Percentiles rank a stretch among this genome's conserved stretches.
These are phyloP conservation scores for Trichoderma sp. DNA, from an alignment of 2,329 filamentous ascomycete species.

Conservation along the genomic window DNA sequence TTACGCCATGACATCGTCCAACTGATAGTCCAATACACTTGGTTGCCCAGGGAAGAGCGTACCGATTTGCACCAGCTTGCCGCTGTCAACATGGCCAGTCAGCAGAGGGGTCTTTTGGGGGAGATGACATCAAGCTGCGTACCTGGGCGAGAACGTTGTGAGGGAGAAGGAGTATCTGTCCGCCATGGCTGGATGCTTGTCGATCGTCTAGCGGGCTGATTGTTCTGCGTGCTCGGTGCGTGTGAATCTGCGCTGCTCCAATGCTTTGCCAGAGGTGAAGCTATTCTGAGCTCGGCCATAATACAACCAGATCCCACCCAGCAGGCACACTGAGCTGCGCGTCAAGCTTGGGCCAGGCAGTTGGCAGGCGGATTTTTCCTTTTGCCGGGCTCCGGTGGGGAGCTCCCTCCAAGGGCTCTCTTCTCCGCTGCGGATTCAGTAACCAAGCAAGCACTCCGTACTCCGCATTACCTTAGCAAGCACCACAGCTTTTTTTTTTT, in stretches of 20 bases:
- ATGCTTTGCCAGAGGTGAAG: slow-evolving; percentile 25
- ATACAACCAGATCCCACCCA: slow-evolving; percentile 22
- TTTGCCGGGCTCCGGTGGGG: slow-evolving; percentile 27
- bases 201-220: background rate
- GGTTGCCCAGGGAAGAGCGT: slow-evolving; percentile 22
- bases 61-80: slow-evolving; percentile 98
- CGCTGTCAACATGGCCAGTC: slow-evolving; percentile 55
- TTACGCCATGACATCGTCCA: background rate
- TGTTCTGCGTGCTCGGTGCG: slow-evolving; percentile 18
- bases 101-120: slow-evolving; percentile 23
- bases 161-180: slow-evolving; percentile 99
- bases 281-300: slow-evolving; percentile 32
- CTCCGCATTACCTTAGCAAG: background rate
- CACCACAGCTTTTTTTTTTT: slow-evolving; percentile 3
- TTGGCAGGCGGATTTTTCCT: slow-evolving; percentile 27
- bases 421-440: too few relatives aligned
- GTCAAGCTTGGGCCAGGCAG: slow-evolving; percentile 32
- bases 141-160: slow-evolving; percentile 99
- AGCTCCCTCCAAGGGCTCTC: slow-evolving; percentile 15
- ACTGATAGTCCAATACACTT: background rate
- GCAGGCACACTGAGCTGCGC: slow-evolving; percentile 40
- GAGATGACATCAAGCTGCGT: slow-evolving; percentile 38
- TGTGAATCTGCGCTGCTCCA: slow-evolving; percentile 23
- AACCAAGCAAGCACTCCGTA: too few relatives aligned
- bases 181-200: slow-evolving; percentile 63